These are phyloP conservation scores for Wallacemonas sp. DNA, from an alignment of 208 protist species.

Conservation along the genomic window DNA sequence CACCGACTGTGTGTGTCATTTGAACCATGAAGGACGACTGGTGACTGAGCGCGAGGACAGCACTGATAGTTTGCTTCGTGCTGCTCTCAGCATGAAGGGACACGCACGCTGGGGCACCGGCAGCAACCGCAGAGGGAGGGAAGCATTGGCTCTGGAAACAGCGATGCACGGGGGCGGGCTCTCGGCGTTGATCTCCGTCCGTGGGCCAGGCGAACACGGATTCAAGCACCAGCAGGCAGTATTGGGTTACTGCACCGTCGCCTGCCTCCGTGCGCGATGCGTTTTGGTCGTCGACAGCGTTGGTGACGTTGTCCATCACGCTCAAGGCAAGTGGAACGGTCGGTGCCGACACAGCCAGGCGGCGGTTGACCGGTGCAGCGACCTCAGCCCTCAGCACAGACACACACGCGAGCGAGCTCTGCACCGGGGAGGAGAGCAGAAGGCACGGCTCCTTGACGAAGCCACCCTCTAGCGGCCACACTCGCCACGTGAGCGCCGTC, in stretches of 20 bases:
- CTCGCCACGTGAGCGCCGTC: slow-evolving; percentile 28
- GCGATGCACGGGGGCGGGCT: slow-evolving; percentile 2
- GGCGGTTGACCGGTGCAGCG: slow-evolving; percentile 23
- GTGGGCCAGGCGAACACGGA: slow-evolving; percentile 27
- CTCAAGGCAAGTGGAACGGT: slow-evolving; percentile 49
- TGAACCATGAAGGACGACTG: slow-evolving; percentile 15
- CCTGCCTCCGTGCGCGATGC: not conserved
- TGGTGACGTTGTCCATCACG: slow-evolving; percentile 44
- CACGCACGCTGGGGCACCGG: not conserved
- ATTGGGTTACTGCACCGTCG: not conserved
- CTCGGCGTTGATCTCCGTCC: not conserved
- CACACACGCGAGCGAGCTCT: slow-evolving; percentile 19
- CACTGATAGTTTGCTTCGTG: not conserved
- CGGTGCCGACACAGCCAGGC: slow-evolving; percentile 28
- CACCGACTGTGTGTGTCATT: not conserved
- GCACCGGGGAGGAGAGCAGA: slow-evolving; percentile 22
- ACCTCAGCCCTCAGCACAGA: slow-evolving; percentile 43
- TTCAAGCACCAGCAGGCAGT: slow-evolving; percentile 28
- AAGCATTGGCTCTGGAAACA: slow-evolving; percentile 37
- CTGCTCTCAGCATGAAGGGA: not conserved
- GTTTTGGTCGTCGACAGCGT: slow-evolving; percentile 14
- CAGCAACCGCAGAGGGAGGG: not conserved
- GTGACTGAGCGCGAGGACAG: not conserved
- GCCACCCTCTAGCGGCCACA: slow-evolving; percentile 27
- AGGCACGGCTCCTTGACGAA: slow-evolving; percentile 27